phyloP scores from a whole-genome alignment of 331 rosid genomes.

The Phaseolus coccineus region DNA sequence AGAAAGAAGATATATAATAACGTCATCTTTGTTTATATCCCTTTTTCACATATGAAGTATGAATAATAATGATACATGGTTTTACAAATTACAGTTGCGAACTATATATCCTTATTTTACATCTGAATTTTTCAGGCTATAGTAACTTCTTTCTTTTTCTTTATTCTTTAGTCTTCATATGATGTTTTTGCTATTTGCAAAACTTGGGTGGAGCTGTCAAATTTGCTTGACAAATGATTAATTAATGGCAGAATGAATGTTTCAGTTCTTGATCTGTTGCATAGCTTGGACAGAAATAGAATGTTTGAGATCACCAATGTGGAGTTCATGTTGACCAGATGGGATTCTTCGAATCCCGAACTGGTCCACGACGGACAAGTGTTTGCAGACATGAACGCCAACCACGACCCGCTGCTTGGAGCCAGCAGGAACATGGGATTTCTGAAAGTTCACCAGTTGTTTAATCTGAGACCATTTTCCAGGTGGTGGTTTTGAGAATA shows the following conservation, averaged over 20 bases:
- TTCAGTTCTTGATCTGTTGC: conserved; percentile 32
- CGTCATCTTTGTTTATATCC: conserved; percentile 28
- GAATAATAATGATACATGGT: conserved; percentile 21
- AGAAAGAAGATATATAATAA: neutral
- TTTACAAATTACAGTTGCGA: conserved; percentile 42
- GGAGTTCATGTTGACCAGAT: conserved; percentile 72
- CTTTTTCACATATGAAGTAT: conserved; percentile 25
- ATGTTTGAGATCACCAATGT: conserved; percentile 78
- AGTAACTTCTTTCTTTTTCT: neutral
- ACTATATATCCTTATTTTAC: conserved; percentile 49
- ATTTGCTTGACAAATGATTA: conserved; percentile 31
- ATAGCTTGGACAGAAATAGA: conserved; percentile 55
- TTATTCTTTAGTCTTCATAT: conserved; percentile 35
- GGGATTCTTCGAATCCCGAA: conserved; percentile 86
- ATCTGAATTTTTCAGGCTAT: conserved; percentile 30
- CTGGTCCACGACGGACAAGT: conserved; percentile 70
- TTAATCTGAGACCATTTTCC: conserved; percentile 51
- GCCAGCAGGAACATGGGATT: conserved; percentile 64
- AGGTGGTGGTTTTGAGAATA: conserved; percentile 64
- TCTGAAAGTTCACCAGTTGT: conserved; percentile 70
- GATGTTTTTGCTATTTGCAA: conserved; percentile 18
- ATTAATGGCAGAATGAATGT: neutral
- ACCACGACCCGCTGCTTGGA: conserved; percentile 53
- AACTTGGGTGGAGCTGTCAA: conserved; percentile 19
- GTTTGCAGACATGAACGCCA: conserved; percentile 76